phyloP scores from a whole-genome alignment of 768 basidiomycete species.

The Suillus paluster region DNA sequence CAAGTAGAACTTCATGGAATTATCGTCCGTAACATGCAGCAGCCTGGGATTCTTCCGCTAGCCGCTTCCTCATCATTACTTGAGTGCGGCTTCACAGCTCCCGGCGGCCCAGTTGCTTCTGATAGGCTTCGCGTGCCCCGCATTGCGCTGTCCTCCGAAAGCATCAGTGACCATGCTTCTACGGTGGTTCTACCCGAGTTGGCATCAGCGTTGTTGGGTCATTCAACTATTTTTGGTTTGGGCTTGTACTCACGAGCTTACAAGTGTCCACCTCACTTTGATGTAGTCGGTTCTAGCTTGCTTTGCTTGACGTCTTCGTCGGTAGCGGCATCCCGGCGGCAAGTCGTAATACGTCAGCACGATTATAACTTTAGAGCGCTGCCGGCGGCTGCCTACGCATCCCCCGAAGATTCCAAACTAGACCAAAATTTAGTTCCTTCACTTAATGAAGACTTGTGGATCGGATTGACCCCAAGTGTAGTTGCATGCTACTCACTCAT shows the following conservation, averaged over 20 bases:
- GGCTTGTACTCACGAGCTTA: neutral
- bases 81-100: neutral
- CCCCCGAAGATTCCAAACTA: neutral
- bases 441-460: no score
- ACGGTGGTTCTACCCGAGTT: neutral
- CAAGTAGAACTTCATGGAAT: neutral
- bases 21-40: neutral
- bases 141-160: neutral
- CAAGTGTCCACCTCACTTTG: neutral
- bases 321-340: conserved; percentile 3
- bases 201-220: neutral
- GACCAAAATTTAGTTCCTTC: neutral
- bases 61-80: neutral
- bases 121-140: neutral
- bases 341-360: neutral
- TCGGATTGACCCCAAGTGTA: neutral
- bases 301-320: neutral
- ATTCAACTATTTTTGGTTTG: neutral
- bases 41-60: neutral
- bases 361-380: neutral
- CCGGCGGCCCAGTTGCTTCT: neutral
- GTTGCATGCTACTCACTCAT: neutral
- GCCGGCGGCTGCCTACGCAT: neutral
- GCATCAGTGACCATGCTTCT: neutral
- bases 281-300: neutral